Base-by-base conservation (phyloP, 495 filamentous ascomycete genomes). In the Penicillium egyptiacum region DNA sequence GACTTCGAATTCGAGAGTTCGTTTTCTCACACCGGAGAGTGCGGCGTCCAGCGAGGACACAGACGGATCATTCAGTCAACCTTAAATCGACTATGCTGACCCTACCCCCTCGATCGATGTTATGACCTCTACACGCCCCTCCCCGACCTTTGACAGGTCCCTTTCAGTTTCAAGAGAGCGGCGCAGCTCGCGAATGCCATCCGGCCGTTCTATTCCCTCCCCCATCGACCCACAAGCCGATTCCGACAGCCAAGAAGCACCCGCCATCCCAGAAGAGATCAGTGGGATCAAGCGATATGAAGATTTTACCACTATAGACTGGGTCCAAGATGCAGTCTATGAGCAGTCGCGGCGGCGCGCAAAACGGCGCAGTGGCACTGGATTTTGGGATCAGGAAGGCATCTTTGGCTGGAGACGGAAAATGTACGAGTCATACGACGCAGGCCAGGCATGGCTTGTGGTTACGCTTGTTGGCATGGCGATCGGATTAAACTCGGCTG, bases 231-330 rank as follows among this genome's bases (percentile, higher is more conserved):
- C 77, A 72, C 77, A 56, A 70, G 70, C 46, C 63, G 67, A 56
- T 63, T 70, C 51, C 68, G 77, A 63, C 67, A 50, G 61, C 47
- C 69, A 70, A 20, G 78, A 65, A 26, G 58, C 84, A 54, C 77
- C 85, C 55, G 84, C 88, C 50, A 89, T 96, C 62, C 86, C 89
- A 44, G 93, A 98, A 69, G 94, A 98, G 76, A 96, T 98, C 64
- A 93, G 87, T 43, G 89, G 96, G 77, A 97, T 98, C 68, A 96
- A 96, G 73, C 84, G 95, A 74, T 98, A 98, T 76, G 94, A 98
- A 70, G 86, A 90, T 67, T 98, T 98, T 69, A 97, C 93, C 5
- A 98, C 94, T 0, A 98, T 98, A 82, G 92, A 98, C 71, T 98
- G 94, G 94, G 92, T 98, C 1, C 92, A 98, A 69, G 94, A 98